These are phyloP conservation scores for Schizochytrium sp. DNA, from an alignment of 108 stramenopile genomes.

Conservation along the genomic window DNA sequence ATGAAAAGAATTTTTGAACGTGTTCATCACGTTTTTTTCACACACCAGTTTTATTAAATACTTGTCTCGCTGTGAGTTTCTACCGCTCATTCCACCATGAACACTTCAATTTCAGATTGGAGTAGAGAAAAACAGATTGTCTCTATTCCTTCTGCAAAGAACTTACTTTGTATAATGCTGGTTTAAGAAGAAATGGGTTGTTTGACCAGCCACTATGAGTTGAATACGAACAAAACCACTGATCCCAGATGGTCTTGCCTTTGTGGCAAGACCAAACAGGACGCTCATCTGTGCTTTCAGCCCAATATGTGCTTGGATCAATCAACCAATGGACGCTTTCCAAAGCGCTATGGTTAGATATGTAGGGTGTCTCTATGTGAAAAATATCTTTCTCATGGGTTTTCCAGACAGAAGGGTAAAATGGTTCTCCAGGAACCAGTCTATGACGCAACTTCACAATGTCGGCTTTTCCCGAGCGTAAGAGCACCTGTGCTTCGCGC, in stretches of 20 bases:
- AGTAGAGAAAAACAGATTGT: no score
- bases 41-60: no score
- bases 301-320: neutral
- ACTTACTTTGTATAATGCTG: neutral
- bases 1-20: no score
- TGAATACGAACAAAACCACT: constrained; percentile 48
- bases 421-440: neutral
- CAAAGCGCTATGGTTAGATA: neutral
- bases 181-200: constrained; percentile 1
- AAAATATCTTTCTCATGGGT: neutral
- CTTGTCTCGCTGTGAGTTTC: no score
- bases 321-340: constrained; percentile 23
- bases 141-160: no score
- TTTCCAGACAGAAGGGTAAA: constrained; percentile 34
- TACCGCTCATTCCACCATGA: no score
- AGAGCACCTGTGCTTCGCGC: neutral
- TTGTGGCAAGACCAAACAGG: neutral
- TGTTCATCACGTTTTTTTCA: no score
- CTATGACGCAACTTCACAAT: constrained; percentile 44
- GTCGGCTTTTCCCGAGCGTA: constrained; percentile 8
- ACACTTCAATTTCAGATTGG: no score
- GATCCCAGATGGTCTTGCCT: no score
- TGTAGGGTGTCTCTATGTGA: neutral
- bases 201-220: constrained; percentile 49
- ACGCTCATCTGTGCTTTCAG: no score